Percentiles rank a stretch among this genome's conserved stretches.
Evolutionary conservation across 208 protist genomes (phyloP).

Genomic region (Trypanosomatidae sp.): DNA sequence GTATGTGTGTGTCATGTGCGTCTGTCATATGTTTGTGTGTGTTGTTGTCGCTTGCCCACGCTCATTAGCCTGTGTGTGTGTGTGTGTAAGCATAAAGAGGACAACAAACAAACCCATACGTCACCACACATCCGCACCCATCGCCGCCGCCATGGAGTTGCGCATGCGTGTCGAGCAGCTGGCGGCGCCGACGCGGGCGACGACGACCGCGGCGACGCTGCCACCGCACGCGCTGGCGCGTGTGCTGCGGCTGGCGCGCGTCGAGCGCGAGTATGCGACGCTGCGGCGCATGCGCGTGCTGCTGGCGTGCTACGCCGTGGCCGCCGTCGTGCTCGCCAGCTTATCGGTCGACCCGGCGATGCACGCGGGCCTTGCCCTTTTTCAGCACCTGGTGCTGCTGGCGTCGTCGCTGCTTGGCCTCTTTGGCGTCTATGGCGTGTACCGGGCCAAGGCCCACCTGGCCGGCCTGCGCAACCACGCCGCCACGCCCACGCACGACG

Average conservation of each 20-base stretch:
- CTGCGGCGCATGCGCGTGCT: conserved; percentile 34
- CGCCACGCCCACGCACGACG: neutral
- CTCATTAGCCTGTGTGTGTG: no score
- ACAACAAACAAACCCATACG: no score
- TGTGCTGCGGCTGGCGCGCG: conserved; percentile 13
- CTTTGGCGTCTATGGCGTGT: conserved; percentile 29
- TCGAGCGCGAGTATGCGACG: conserved; percentile 19
- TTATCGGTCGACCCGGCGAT: conserved; percentile 36
- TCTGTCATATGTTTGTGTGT: no score
- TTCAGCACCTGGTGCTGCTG: conserved; percentile 35
- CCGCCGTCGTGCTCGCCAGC: no score
- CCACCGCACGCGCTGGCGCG: conserved; percentile 7
- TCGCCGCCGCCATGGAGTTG: conserved; percentile 18
- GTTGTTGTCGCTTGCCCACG: no score
- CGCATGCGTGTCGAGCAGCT: conserved; percentile 25
- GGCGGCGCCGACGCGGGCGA: no score
- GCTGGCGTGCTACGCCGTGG: conserved; percentile 41
- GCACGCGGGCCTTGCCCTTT: conserved; percentile 10
- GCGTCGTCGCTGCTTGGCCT: conserved; percentile 26
- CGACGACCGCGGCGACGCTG: conserved; percentile 12
- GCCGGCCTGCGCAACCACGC: conserved; percentile 32
- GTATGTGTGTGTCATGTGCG: no score
- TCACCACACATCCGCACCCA: neutral
- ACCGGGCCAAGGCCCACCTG: conserved; percentile 37
- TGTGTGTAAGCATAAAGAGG: conserved; percentile 9